Base-by-base conservation (phyloP, 441 rosid species). In the Geranium incanum region DNA sequence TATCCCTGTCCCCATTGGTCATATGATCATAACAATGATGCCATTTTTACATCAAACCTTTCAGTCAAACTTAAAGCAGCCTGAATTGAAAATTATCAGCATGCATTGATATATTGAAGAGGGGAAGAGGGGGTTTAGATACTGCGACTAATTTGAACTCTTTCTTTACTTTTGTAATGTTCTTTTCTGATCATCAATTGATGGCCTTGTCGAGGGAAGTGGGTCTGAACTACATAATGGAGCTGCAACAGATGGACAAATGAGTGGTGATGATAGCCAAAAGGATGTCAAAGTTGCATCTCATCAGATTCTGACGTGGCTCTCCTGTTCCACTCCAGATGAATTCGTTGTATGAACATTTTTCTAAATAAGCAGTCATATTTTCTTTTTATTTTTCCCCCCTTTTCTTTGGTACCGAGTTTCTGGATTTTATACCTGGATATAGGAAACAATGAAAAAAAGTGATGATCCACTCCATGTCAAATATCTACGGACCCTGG, bases 401-500 rank as follows among this genome's bases (percentile, higher is more conserved):
- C 73, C 33, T 75, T 67, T 57, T 75, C 70, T 66, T 78, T 62
- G 66, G 36, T 68, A 66, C 68, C 79, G 70, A 86, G 77, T 65
- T 68, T 37, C 60, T 70, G 67, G 63, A 68, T 72, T 69, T 43
- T 68, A 37, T 70, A 39, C 75, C 65, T 80, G 63, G 71, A 70
- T 86, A 39, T 79, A 95, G 99, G 99, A 95, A 86, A 77, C 88
- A 67, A 73, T 91, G 62, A 87, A 80, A 86, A 95, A 95, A 84
- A 93, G 95, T 76, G 90, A 93, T 78, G 90, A 90, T 79, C 90
- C 92, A 37, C 81, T 87, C 74, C 96, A 93, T 75, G 88, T 95
- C 73, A 95, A 95, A 85, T 95, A 95, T 85, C 83, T 95, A 80
- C 95, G 85, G 83, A 95, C 99, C 70, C 78, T 93, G 95, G 94